Base-by-base conservation (phyloP, 352 stramenopile species). In the Phytophthora syringae region DNA sequence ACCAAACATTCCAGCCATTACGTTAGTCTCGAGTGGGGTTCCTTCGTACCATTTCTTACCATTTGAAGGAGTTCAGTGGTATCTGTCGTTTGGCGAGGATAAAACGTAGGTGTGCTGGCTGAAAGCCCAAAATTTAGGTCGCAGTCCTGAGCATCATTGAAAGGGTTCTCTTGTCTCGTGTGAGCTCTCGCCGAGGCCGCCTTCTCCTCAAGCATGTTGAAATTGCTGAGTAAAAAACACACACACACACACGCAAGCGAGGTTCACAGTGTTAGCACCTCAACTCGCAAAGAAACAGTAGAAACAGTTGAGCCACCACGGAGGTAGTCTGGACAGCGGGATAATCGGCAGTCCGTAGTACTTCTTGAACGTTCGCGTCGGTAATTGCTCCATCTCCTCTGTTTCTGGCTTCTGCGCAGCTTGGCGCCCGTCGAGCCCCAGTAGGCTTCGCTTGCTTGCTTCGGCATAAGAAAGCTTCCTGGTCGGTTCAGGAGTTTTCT, bases 81-180 rank as follows among this genome's bases (percentile, higher is more conserved):
- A 59, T 72, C 70, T 25, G 67, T 52, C 9, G 44, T 56, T 18
- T 78, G 65, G 9, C 47, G 57, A 32, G 78, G 78, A 45, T 67
- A 69, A 60, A 86, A 86, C 44, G 55, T 79, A 15, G 78, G 73
- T 5, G 75, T 82, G 13, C 67, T 39, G 1, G 76, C 70, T 42
- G 76, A 86, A 42, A 86, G 58, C 3, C 66, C 57, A 39, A 74
- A 73, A 20, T 54, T 61, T 52, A 72, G 72, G 40, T 52, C 59
- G 25, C 62, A 72, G 13, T 71, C 42, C 16, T 62, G 44, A 24
- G 22, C 12, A n/a, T n/a, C n/a, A 12, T 50, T 10, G 5, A 39
- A 47, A 20, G 12, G 24, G 16, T 3, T 7, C 39, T 45, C n/a
- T n/a, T 24, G 16, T 18, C 18, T 6, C 6, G 39, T 15, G 39